A percentile compares a stretch with the other conserved stretches of the same genome.
Evolutionary conservation across 2,329 filamentous ascomycete genomes (phyloP).

Genomic region (Coniochaeta sp.): DNA sequence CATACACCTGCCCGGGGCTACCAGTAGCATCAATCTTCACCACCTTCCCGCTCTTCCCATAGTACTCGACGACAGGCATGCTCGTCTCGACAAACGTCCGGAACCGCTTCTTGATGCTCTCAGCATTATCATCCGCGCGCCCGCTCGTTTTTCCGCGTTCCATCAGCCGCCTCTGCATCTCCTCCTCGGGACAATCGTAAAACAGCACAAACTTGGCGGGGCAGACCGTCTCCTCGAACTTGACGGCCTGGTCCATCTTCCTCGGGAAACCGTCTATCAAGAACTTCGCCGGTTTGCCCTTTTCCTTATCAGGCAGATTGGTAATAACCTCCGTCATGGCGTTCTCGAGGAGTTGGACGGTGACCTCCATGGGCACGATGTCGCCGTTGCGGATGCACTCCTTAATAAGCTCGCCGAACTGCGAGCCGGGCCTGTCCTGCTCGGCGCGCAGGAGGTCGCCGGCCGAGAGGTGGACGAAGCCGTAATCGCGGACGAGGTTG

Average conservation of each 20-base stretch:
- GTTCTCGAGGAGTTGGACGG: slow-evolving; percentile 86
- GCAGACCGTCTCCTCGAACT: slow-evolving; percentile 87
- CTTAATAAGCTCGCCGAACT: slow-evolving; percentile 91
- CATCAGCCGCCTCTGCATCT: slow-evolving; percentile 77
- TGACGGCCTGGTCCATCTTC: slow-evolving; percentile 93
- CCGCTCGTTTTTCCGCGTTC: slow-evolving; percentile 91
- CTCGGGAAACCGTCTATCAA: slow-evolving; percentile 79
- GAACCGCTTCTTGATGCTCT: slow-evolving; percentile 95
- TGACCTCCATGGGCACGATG: slow-evolving; percentile 99
- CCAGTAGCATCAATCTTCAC: slow-evolving; percentile 71
- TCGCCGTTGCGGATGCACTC: slow-evolving; percentile 88
- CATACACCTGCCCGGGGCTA: slow-evolving; percentile 54
- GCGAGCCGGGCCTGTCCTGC: slow-evolving; percentile 75
- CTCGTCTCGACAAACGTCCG: slow-evolving; percentile 89
- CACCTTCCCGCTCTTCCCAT: slow-evolving; percentile 68
- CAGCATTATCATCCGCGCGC: slow-evolving; percentile 85
- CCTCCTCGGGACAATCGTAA: slow-evolving; percentile 84
- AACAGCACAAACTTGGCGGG: slow-evolving; percentile 82
- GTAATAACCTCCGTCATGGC: slow-evolving; percentile 71
- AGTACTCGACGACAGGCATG: slow-evolving; percentile 93
- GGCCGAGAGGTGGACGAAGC: slow-evolving; percentile 87
- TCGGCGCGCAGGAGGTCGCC: slow-evolving; percentile 91
- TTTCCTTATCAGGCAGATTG: slow-evolving; percentile 43
- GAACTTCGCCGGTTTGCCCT: slow-evolving; percentile 52
- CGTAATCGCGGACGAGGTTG: slow-evolving; percentile 78